A percentile compares a stretch with the other conserved stretches of the same genome.
These are phyloP conservation scores for Paspalum vaginatum DNA, from an alignment of 176 grass and related monocot species.

Conservation along the genomic window DNA sequence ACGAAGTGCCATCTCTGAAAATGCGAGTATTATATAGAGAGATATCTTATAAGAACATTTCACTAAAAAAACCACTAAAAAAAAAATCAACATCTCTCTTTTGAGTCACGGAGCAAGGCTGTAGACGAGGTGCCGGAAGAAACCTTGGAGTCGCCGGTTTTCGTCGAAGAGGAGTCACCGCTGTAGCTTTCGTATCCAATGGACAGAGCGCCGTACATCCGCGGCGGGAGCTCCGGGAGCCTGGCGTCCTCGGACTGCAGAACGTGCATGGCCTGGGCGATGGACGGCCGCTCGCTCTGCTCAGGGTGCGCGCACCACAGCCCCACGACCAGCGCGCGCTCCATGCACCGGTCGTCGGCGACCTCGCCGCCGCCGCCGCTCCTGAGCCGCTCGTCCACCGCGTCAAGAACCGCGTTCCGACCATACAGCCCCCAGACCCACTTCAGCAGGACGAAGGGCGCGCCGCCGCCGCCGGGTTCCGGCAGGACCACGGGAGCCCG, in stretches of 20 bases:
- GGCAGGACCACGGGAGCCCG: conserved; percentile 16
- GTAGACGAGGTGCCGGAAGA: too few relatives aligned
- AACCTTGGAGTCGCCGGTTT: too few relatives aligned
- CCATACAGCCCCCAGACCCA: conserved; percentile 51
- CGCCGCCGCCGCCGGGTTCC: neutral
- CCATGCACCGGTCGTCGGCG: conserved; percentile 23
- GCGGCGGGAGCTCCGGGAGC: conserved; percentile 37
- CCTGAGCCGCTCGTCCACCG: conserved; percentile 41
- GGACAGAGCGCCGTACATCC: too few relatives aligned
- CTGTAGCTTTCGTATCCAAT: too few relatives aligned
- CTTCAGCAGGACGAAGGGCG: neutral
- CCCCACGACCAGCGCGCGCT: conserved; percentile 40
- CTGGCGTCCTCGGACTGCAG: conserved; percentile 38
- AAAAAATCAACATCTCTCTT: too few relatives aligned
- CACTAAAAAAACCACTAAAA: too few relatives aligned
- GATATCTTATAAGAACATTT: too few relatives aligned
- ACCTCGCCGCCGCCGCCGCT: neutral
- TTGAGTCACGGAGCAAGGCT: too few relatives aligned
- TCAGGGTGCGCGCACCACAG: conserved; percentile 61
- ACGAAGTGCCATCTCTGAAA: too few relatives aligned
- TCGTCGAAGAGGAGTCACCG: too few relatives aligned
- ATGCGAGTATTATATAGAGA: too few relatives aligned
- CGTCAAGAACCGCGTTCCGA: conserved; percentile 30
- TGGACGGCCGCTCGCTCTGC: conserved; percentile 30
- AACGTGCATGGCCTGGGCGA: conserved; percentile 27